Conservation (phyloP, 1,284 basidiomycete genomes). For the Pulveroboletus sp. region DNA sequence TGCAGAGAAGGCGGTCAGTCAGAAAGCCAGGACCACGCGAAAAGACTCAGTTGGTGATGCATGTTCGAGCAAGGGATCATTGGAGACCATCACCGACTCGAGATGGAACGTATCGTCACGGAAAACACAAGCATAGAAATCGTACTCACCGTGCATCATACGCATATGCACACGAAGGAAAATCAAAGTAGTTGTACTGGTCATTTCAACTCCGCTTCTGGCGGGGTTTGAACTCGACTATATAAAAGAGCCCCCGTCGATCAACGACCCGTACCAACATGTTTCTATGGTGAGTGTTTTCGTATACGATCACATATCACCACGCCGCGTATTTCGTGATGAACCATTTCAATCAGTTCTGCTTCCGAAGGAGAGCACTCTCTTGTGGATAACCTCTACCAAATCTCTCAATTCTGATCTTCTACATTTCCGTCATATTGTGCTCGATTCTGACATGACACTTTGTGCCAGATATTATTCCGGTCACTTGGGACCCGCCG, state of each 20-base stretch:
- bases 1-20: background rate
- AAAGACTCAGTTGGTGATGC: slow-evolving; percentile 75
- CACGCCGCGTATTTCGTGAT: slow-evolving; percentile 44
- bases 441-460: background rate
- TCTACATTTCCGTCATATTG: background rate
- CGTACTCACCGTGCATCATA: slow-evolving; percentile 29
- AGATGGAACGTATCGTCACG: slow-evolving; percentile 66
- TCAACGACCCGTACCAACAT: too few relatives aligned
- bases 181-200: background rate
- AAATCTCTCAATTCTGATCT: slow-evolving; percentile 57
- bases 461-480: background rate
- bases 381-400: slow-evolving; percentile 70
- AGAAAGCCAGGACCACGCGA: slow-evolving; percentile 15
- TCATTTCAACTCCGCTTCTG: slow-evolving; percentile 11
- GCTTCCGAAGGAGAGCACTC: slow-evolving; percentile 75
- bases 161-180: too few relatives aligned
- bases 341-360: slow-evolving; percentile 68
- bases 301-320: background rate
- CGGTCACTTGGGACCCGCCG: background rate
- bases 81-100: slow-evolving; percentile 65
- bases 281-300: slow-evolving; percentile 13
- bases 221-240: slow-evolving; percentile 24
- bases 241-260: too few relatives aligned
- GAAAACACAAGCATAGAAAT: background rate
- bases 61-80: slow-evolving; percentile 77